Percentiles rank a stretch among this genome's conserved stretches.
phyloP scores from a whole-genome alignment of 2,329 filamentous ascomycete genomes.

The Onygenales sp. region DNA sequence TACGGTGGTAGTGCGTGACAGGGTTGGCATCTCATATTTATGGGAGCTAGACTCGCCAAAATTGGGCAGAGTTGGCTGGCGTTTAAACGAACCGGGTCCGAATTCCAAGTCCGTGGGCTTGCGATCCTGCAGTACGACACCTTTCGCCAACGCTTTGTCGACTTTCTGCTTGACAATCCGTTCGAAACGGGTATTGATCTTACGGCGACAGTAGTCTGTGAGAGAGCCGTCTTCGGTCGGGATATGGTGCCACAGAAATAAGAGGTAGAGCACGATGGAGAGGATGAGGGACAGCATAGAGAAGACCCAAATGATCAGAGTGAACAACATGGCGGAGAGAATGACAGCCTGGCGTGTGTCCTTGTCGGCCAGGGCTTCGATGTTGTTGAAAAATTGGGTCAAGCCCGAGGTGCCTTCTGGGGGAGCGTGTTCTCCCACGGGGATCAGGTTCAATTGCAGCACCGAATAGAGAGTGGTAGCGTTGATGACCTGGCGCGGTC shows the following conservation, averaged over 20 bases:
- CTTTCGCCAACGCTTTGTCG: conserved; percentile 76
- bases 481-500: conserved; percentile 85
- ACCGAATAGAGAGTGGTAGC: conserved; percentile 80
- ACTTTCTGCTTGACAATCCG: conserved; percentile 79
- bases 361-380: conserved; percentile 60
- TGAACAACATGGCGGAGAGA: conserved; percentile 86
- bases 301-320: conserved; percentile 79
- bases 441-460: conserved; percentile 64
- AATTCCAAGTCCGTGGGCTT: conserved; percentile 34
- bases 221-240: conserved; percentile 71
- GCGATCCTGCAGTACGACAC: conserved; percentile 49
- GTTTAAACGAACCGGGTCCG: conserved; percentile 17
- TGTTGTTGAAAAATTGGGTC: conserved; percentile 72
- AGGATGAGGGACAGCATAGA: conserved; percentile 64
- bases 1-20: conserved; percentile 52
- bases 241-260: conserved; percentile 90
- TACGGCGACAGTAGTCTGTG: conserved; percentile 77
- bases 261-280: conserved; percentile 68
- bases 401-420: conserved; percentile 54
- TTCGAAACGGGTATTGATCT: conserved; percentile 77
- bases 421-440: conserved; percentile 43
- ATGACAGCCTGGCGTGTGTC: conserved; percentile 74
- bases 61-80: conserved; percentile 53
- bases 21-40: conserved; percentile 42
- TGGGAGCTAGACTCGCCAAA: conserved; percentile 21